Evolutionary conservation across 208 protist genomes (phyloP).

Genomic region (Leishmania major): DNA sequence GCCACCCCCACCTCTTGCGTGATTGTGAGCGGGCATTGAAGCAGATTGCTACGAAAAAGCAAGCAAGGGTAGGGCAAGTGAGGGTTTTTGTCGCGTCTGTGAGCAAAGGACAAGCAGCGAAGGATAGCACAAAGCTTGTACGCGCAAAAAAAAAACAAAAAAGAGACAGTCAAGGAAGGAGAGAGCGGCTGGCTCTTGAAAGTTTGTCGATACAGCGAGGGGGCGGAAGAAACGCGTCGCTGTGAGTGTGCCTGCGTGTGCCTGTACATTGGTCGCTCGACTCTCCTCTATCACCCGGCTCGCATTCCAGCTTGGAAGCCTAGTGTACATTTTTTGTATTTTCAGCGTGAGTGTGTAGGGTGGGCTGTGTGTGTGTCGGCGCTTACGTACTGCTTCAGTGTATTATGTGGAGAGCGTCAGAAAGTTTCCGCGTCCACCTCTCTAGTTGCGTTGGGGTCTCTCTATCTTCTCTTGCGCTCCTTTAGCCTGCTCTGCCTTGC

Average conservation of each 20-base stretch:
- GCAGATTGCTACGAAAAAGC: not conserved
- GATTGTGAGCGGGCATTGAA: not conserved
- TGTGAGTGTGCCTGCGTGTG: not conserved
- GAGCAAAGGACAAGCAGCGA: not conserved
- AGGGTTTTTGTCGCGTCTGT: not conserved
- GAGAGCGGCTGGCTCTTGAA: not conserved
- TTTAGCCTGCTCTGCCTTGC: conserved; percentile 1
- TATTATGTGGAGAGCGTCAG: not conserved
- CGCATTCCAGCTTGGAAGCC: not conserved
- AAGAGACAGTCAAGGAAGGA: not conserved
- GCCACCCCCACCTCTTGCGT: not conserved
- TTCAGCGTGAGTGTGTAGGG: too few relatives aligned
- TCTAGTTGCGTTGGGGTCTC: not conserved
- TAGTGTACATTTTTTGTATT: too few relatives aligned
- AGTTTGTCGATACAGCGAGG: not conserved
- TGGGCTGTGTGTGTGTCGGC: not conserved
- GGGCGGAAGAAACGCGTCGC: not conserved
- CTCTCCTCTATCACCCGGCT: not conserved
- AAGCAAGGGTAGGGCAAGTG: not conserved
- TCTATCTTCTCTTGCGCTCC: not conserved
- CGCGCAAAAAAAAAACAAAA: not conserved
- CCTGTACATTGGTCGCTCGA: not conserved
- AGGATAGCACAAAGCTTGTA: not conserved
- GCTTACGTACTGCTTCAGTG: not conserved
- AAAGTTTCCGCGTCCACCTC: not conserved